These are phyloP conservation scores for Aethionema arabicum DNA, from an alignment of 345 rosid genomes.

Conservation along the genomic window DNA sequence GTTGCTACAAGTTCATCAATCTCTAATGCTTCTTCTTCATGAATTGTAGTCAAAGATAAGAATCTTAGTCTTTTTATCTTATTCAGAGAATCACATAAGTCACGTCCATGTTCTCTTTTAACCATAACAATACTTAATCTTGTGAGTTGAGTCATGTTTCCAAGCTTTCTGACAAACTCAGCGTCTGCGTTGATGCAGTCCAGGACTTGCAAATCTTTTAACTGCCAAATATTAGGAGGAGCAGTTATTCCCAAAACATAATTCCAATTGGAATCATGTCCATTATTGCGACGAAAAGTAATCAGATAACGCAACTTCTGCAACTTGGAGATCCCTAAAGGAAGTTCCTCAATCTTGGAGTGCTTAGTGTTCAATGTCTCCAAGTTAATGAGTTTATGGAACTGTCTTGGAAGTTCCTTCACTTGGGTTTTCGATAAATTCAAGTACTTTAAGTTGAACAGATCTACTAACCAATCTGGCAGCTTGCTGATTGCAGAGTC, in stretches of 20 bases:
- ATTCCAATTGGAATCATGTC: slow-evolving; percentile 18
- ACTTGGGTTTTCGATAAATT: slow-evolving; percentile 39
- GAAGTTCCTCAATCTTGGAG: slow-evolving; percentile 37
- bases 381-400: slow-evolving; percentile 35
- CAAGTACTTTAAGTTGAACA: slow-evolving; percentile 44
- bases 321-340: slow-evolving; percentile 32
- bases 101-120: slow-evolving; percentile 28
- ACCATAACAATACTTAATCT: slow-evolving; percentile 31
- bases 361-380: slow-evolving; percentile 32
- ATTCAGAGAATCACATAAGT: slow-evolving; percentile 33
- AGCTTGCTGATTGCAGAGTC: slow-evolving; percentile 30
- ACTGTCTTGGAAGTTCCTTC: slow-evolving; percentile 35
- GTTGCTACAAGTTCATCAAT: slow-evolving; percentile 30
- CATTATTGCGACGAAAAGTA: slow-evolving; percentile 3
- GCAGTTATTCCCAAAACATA: slow-evolving; percentile 26
- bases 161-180: slow-evolving; percentile 23
- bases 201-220: slow-evolving; percentile 42
- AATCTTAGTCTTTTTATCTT: slow-evolving; percentile 34
- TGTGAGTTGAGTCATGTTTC: slow-evolving; percentile 40
- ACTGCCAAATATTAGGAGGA: slow-evolving; percentile 9
- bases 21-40: slow-evolving; percentile 24
- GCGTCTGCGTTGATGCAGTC: slow-evolving; percentile 26
- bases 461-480: slow-evolving; percentile 22
- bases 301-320: slow-evolving; percentile 33
- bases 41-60: slow-evolving; percentile 26